Evolutionary conservation across 1,284 basidiomycete species (phyloP).

Genomic region (Pseudozyma thailandica): DNA sequence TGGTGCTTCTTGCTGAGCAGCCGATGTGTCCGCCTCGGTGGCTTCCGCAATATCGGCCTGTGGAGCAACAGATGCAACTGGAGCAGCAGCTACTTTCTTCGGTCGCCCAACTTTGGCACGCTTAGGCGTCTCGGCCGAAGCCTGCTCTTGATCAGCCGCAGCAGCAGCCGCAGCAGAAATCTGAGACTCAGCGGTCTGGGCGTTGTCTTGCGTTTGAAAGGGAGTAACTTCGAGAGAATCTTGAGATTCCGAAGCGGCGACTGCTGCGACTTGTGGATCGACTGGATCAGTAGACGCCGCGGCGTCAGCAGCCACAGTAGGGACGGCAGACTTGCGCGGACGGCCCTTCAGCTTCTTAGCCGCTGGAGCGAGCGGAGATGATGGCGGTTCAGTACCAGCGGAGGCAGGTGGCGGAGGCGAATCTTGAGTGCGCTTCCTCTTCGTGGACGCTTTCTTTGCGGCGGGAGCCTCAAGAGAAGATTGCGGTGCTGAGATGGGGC

Average conservation of each 20-base stretch:
- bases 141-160: neutral
- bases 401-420: conserved; percentile 14
- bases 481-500: neutral
- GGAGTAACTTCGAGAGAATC: neutral
- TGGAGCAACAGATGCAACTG: neutral
- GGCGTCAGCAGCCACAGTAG: neutral
- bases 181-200: too few species aligned
- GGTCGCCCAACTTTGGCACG: conserved; percentile 1
- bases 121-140: conserved; percentile 8
- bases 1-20: neutral
- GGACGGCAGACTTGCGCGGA: conserved; percentile 1
- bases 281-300: neutral
- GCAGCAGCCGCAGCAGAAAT: neutral
- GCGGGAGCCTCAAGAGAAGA: neutral
- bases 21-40: neutral
- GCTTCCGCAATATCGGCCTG: too few species aligned
- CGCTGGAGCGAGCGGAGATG: conserved; percentile 14
- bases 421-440: conserved; percentile 25
- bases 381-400: neutral
- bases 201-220: neutral
- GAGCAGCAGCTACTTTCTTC: conserved; percentile 4
- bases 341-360: conserved; percentile 21
- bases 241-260: neutral
- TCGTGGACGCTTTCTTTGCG: conserved; percentile 9
- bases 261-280: neutral